Base-by-base conservation (phyloP, 1,284 basidiomycete species). In the Fomitiporia mediterranea region DNA sequence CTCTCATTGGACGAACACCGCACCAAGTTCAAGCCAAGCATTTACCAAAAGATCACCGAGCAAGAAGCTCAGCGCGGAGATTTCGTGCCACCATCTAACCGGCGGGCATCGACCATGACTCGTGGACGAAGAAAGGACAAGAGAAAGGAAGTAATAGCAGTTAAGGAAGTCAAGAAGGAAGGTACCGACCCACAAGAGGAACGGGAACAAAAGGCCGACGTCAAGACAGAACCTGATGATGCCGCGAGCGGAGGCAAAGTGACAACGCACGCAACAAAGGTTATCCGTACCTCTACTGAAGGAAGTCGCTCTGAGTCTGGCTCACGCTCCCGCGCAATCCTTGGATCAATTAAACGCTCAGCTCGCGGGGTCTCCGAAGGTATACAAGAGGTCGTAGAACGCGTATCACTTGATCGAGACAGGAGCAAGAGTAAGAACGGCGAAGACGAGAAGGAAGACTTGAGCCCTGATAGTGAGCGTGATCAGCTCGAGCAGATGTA, bases 1-100 rank as follows among this genome's bases (percentile, higher is more conserved):
- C 55, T 76, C 8, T 64, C 73, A 0, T 68, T 77, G 15, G 75
- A 77, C 59, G 75, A 77, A 51, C 67, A 67, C 19, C 64, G 68
- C 43, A 60, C 55, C 13, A 54, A 56, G 39, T 66, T 65, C 57
- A 59, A 49, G 27, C 56, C 60, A 8, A 59, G 55, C 32, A 35
- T 60, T 27, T 62, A 60, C 54, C 21, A 55, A 49, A 42, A 28
- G 8, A 56, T 53, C 48, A 59, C 47, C 6, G 43, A 13, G 7
- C 47, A 51, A 25, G 53, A 55, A 35, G 57, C 57, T 11, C n/a
- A 17, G 17, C 57, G 53, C 6, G 53, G 53, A 8, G 57, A 59
- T 43, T 59, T 28, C 40, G 32, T 19, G 17, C 53, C 48, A n/a
- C 57, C 47, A 13, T 34, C 27, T 19, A 40, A 25, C 8, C 44